These are phyloP conservation scores for Colletotrichum truncatum DNA, from an alignment of 2,329 filamentous ascomycete species.

Conservation along the genomic window DNA sequence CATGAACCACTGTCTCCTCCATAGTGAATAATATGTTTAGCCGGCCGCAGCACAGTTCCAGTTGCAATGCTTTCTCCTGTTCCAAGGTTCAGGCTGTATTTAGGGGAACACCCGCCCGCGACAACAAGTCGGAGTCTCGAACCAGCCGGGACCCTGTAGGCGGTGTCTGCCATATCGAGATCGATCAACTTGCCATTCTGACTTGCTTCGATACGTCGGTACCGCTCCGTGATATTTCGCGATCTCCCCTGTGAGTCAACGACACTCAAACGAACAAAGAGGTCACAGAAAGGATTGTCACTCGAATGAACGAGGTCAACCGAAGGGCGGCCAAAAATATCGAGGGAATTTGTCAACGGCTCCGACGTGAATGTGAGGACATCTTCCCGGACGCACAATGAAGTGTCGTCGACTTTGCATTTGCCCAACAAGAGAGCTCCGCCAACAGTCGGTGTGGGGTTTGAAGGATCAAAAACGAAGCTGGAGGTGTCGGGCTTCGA, in stretches of 20 bases:
- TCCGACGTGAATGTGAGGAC: conserved; percentile 34
- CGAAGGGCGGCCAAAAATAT: conserved; percentile 33
- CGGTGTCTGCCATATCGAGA: conserved; percentile 30
- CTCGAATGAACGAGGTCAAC: conserved; percentile 36
- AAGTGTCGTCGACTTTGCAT: conserved; percentile 32
- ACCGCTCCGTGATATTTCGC: conserved; percentile 34
- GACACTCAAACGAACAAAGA: conserved; percentile 36
- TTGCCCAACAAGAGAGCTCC: conserved; percentile 21
- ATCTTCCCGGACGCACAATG: conserved; percentile 32
- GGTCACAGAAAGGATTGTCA: conserved; percentile 34
- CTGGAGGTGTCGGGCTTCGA: background rate
- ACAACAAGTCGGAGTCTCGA: conserved; percentile 34
- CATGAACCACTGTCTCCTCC: background rate
- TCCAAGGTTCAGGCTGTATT: conserved; percentile 32
- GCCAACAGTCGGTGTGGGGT: conserved; percentile 36
- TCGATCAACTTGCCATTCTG: background rate
- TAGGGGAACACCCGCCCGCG: conserved; percentile 35
- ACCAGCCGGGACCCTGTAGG: conserved; percentile 34
- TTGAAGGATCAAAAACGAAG: conserved; percentile 36
- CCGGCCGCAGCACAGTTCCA: conserved; percentile 18
- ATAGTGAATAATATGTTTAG: conserved; percentile 25
- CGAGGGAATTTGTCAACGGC: conserved; percentile 31
- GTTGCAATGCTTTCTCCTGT: conserved; percentile 32
- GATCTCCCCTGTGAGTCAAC: conserved; percentile 35
- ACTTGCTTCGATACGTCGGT: conserved; percentile 30